Evolutionary conservation across 768 basidiomycete species (phyloP).

Genomic region (Omphalotus guepiniiformis): DNA sequence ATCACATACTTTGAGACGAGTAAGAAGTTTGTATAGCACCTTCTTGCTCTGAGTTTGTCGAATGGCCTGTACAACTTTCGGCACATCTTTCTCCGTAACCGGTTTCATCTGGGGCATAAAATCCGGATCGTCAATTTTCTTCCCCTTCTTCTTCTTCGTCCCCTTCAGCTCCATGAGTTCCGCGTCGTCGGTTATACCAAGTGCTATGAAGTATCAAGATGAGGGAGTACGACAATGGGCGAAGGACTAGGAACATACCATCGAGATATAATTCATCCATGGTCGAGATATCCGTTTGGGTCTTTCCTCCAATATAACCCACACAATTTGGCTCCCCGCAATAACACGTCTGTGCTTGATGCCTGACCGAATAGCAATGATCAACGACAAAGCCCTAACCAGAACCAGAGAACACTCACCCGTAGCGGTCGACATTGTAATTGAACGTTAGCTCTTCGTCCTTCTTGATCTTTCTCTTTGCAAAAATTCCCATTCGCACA

Average conservation of each 20-base stretch:
- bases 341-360: slow-evolving; percentile 91
- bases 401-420: slow-evolving; percentile 46
- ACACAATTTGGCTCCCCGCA: slow-evolving; percentile 96
- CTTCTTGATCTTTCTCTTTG: slow-evolving; percentile 71
- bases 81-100: slow-evolving; percentile 73
- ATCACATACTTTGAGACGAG: slow-evolving; percentile 67
- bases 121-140: slow-evolving; percentile 89
- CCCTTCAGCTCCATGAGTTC: slow-evolving; percentile 83
- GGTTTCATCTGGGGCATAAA: slow-evolving; percentile 79
- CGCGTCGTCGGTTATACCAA: slow-evolving; percentile 91
- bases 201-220: slow-evolving; percentile 44
- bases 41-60: slow-evolving; percentile 83
- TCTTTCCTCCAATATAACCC: slow-evolving; percentile 96
- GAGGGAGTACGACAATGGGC: slow-evolving; percentile 2
- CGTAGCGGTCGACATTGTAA: slow-evolving; percentile 99
- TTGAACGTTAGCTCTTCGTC: slow-evolving; percentile 96
- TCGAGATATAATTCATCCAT: slow-evolving; percentile 96
- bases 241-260: slow-evolving; percentile 41
- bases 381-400: slow-evolving; percentile 1
- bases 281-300: slow-evolving; percentile 90
- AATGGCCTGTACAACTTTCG: slow-evolving; percentile 88
- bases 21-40: slow-evolving; percentile 78
- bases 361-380: slow-evolving; percentile 40
- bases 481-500: slow-evolving; percentile 97
- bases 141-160: slow-evolving; percentile 81